A percentile compares a stretch with the other conserved stretches of the same genome.
These are phyloP conservation scores for Wickerhamiella slavikovae DNA, from an alignment of 805 yeast genomes.

Conservation along the genomic window DNA sequence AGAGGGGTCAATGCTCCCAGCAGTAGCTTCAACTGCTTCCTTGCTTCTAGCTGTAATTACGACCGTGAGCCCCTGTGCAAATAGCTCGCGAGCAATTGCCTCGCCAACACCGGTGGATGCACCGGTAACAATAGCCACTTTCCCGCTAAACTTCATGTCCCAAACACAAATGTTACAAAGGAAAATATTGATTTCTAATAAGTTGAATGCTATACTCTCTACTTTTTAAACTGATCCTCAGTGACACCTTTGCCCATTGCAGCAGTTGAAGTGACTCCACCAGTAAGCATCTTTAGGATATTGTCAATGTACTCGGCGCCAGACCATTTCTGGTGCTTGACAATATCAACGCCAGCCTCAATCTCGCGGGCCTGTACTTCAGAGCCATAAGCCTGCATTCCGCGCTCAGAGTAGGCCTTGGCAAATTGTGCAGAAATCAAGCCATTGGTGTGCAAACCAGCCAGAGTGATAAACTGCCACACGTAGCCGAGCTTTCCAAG, in stretches of 20 bases:
- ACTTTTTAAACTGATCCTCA: constrained; percentile 90
- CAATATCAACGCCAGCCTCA: constrained; percentile 77
- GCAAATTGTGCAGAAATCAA: constrained; percentile 76
- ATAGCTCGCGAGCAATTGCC: too few relatives aligned
- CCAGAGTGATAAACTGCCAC: constrained; percentile 95
- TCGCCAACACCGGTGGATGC: too few relatives aligned
- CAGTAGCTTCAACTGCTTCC: too few relatives aligned
- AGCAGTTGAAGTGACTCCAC: constrained; percentile 88
- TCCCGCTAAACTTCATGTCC: too few relatives aligned
- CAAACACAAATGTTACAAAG: too few relatives aligned
- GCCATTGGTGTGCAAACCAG: constrained; percentile 92
- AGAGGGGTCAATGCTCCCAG: too few relatives aligned
- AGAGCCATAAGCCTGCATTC: constrained; percentile 93
- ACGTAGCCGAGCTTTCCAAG: constrained; percentile 78
- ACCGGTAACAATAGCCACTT: too few relatives aligned
- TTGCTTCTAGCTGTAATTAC: too few relatives aligned
- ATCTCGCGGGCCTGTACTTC: constrained; percentile 74
- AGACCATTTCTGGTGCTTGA: constrained; percentile 96
- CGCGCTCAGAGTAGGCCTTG: constrained; percentile 52
- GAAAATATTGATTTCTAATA: too few relatives aligned
- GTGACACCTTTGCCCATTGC: constrained; percentile 99
- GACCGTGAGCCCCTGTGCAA: too few relatives aligned
- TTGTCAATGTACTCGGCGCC: constrained; percentile 95
- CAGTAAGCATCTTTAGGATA: constrained; percentile 71
- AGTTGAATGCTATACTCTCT: too few relatives aligned